Base-by-base conservation (phyloP, 2,329 filamentous ascomycete species). In the Fusarium robinianum region DNA sequence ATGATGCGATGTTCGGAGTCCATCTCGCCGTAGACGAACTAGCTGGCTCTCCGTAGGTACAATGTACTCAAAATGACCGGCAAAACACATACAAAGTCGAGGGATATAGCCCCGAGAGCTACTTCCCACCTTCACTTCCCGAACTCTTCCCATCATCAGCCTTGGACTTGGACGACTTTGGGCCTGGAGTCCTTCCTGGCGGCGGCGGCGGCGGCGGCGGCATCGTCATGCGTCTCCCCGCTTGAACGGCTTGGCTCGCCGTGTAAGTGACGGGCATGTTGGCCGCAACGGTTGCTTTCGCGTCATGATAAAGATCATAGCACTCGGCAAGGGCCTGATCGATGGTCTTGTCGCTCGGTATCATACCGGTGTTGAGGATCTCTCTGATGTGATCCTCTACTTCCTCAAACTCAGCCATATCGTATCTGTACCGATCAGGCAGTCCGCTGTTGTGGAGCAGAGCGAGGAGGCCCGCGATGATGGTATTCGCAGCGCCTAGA, bases 381-480 rank as follows among this genome's bases (percentile, higher is more conserved):
- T 73, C 69, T 56, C 74, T 75, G 55, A 80, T 67, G 52, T 73
- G 67, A 45, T 78, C 74, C 51, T 79, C 75, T 18, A 79, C 65
- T 25, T 71, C 67, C 38, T 68, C 67, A 54, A 78, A 79, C 55
- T 79, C 74, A 18, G 71, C 67, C 52, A 71, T 71, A 55, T 79
- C 69, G 35, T 71, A 71, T 18, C 75, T 69, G 51, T 78, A 78
- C 6, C 76, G 65, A 47, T 78, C 74, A 3, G 77, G 76, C 12
- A 80, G 57, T 2, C 77, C 77, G 46, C 74, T 78, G 56, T 79
- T 79, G 61, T 79, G 75, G 44, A 80, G 54, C 11, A 79, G 64
- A 3, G 75, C 77, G 5, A 80, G 65, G 6, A 79, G 55, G 2
- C 77, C 77, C 6, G 77, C 73, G 26, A 72, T 66, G 41, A 76